These are phyloP conservation scores for Seminavis robusta DNA, from an alignment of 108 stramenopile species.

Conservation along the genomic window DNA sequence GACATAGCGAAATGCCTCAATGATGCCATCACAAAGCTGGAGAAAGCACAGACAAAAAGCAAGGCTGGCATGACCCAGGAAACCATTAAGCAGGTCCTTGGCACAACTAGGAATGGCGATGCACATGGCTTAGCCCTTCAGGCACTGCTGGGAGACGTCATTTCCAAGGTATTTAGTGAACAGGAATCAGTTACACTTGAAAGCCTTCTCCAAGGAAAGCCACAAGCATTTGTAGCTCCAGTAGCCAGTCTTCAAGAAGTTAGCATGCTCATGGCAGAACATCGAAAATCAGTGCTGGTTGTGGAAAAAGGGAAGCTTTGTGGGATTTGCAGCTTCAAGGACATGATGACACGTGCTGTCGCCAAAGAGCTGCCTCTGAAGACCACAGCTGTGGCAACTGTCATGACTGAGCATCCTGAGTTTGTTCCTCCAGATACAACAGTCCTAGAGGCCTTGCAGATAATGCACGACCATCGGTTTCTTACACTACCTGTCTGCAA, in stretches of 20 bases:
- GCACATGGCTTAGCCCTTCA: too few relatives aligned
- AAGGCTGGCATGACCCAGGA: constrained; percentile 40
- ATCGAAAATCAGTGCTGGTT: constrained; percentile 82
- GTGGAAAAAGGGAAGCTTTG: constrained; percentile 76
- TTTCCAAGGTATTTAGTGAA: constrained; percentile 69
- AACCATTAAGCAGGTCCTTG: constrained; percentile 49
- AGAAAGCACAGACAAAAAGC: constrained; percentile 45
- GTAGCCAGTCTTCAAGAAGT: constrained; percentile 64
- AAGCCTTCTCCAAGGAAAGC: constrained; percentile 52
- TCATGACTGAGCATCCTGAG: constrained; percentile 94
- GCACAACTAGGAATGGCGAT: too few relatives aligned
- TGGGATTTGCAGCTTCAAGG: constrained; percentile 93
- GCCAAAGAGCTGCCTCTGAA: constrained; percentile 79
- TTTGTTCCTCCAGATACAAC: constrained; percentile 81
- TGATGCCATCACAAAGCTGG: constrained; percentile 88
- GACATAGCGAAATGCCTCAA: constrained; percentile 94
- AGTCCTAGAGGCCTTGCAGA: constrained; percentile 86
- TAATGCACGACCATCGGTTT: constrained; percentile 93
- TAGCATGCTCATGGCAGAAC: constrained; percentile 73
- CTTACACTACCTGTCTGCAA: constrained; percentile 91
- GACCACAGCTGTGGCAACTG: constrained; percentile 57
- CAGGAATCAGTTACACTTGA: constrained; percentile 59
- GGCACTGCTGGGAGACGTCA: constrained; percentile 58
- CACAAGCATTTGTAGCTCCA: constrained; percentile 54
- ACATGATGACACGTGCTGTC: constrained; percentile 88